Evolutionary conservation across 257 asterid species (phyloP).

Genomic region (Voacanga thouarsii): DNA sequence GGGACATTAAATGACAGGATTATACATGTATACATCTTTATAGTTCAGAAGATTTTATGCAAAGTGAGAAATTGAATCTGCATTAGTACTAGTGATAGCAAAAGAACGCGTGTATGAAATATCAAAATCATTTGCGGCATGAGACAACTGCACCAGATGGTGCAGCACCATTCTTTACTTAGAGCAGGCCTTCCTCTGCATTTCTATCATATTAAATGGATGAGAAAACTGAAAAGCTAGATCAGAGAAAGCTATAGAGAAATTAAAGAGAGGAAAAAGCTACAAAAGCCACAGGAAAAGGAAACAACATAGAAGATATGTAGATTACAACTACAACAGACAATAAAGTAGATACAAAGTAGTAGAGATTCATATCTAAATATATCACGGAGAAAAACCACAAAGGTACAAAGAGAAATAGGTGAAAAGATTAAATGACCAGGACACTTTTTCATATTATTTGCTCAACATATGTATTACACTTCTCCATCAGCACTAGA

Average conservation of each 20-base stretch:
- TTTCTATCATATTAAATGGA: not conserved
- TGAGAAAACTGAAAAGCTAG: not conserved
- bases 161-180: conserved; percentile 1
- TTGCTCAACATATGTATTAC: not conserved
- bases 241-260: not conserved
- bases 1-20: not conserved
- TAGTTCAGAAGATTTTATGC: not conserved
- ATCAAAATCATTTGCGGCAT: not conserved
- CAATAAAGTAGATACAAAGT: not conserved
- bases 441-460: not conserved
- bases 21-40: not conserved
- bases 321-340: not conserved
- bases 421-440: not conserved
- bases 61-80: not conserved
- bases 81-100: not conserved
- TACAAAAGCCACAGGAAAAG: not conserved
- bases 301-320: not conserved
- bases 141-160: not conserved
- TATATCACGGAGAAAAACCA: not conserved
- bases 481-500: not conserved
- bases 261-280: not conserved
- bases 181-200: not conserved
- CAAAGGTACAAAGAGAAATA: not conserved
- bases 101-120: not conserved
- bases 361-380: not conserved